phyloP scores from a whole-genome alignment of 148 eudicot species.

The Arctostaphylos glauca region DNA sequence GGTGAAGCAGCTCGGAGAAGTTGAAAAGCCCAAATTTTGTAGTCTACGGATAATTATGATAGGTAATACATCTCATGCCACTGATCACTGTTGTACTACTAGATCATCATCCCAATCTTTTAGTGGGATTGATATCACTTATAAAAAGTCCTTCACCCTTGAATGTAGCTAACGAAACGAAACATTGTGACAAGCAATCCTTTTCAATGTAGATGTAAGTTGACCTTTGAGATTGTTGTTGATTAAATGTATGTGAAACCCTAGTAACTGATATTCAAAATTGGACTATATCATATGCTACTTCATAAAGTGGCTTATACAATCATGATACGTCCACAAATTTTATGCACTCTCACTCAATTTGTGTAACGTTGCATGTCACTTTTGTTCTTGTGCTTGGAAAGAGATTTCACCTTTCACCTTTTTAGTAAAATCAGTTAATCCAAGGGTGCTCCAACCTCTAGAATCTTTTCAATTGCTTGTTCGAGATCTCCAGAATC shows the following conservation, averaged over 20 bases:
- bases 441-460: no score
- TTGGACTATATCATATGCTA: background rate
- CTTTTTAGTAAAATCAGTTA: background rate
- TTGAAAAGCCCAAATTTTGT: conserved; percentile 28
- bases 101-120: conserved; percentile 19
- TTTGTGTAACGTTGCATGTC: background rate
- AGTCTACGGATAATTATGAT: conserved; percentile 21
- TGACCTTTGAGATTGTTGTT: background rate
- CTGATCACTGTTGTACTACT: conserved; percentile 13
- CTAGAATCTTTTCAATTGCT: no score
- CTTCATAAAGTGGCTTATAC: background rate
- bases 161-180: conserved; percentile 5
- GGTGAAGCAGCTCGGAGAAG: conserved; percentile 9
- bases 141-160: background rate
- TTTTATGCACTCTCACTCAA: background rate
- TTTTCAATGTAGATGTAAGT: background rate
- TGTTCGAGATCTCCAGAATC: no score
- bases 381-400: background rate
- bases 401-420: background rate
- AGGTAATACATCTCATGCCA: background rate
- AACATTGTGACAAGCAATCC: background rate
- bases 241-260: background rate
- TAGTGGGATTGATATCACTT: conserved; percentile 21
- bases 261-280: background rate
- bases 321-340: background rate